phyloP scores from a whole-genome alignment of 129 eudicot genomes.

The Sambucus nigra region DNA sequence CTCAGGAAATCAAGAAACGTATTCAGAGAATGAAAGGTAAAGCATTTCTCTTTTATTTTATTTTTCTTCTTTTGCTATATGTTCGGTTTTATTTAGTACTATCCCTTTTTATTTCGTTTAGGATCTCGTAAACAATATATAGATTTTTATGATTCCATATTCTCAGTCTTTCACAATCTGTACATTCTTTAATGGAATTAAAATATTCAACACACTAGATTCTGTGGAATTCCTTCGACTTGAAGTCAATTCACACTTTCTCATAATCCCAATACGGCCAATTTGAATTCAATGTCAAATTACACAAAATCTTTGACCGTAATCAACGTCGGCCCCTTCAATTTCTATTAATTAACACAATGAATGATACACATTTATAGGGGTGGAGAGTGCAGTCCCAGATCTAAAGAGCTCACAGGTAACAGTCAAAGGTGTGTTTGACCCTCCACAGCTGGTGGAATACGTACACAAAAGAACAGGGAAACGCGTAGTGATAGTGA shows the following conservation, averaged over 20 bases:
- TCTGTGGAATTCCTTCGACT: slow-evolving; percentile 1
- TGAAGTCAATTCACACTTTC: background rate
- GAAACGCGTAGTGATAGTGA: slow-evolving; percentile 56
- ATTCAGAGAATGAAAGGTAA: slow-evolving; percentile 74
- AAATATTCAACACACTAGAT: slow-evolving; percentile 10
- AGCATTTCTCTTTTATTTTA: background rate
- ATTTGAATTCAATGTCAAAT: background rate
- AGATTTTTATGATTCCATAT: slow-evolving; percentile 12
- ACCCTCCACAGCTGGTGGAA: slow-evolving; percentile 43
- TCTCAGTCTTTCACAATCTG: slow-evolving; percentile 17
- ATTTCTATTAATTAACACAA: background rate
- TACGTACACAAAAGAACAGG: slow-evolving; percentile 64
- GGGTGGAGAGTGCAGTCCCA: slow-evolving; percentile 75
- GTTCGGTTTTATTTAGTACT: slow-evolving; percentile 14
- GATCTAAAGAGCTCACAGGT: slow-evolving; percentile 83
- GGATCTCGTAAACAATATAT: slow-evolving; percentile 9
- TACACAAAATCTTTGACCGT: background rate
- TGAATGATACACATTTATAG: no score
- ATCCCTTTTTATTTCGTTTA: slow-evolving; percentile 17
- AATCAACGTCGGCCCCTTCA: no score
- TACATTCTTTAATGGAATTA: slow-evolving; percentile 22
- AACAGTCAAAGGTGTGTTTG: slow-evolving; percentile 63
- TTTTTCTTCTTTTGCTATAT: slow-evolving; percentile 5
- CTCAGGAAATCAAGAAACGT: slow-evolving; percentile 74
- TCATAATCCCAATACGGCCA: no score